Evolutionary conservation across 2,329 filamentous ascomycete species (phyloP), one percentile per base, ranked within the genome.

Genomic region (Ophiostoma ips): DNA sequence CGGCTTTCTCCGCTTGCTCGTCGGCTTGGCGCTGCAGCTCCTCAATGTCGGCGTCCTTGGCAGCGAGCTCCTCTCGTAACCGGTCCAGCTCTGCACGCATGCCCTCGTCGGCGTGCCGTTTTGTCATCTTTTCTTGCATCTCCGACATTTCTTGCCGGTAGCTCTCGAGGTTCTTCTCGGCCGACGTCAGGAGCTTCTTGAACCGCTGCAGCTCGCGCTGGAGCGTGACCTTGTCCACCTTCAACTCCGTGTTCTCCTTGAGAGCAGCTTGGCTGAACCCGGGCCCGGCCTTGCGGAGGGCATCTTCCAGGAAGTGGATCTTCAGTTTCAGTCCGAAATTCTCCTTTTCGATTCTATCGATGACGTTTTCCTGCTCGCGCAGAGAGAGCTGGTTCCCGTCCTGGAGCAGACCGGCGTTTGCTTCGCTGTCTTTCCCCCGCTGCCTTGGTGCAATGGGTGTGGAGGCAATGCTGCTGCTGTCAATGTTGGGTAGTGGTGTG

Each of bases 281-380:
- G 8, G 87, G 88, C 1, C 90, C 90, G 50, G 84, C 79, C 63
- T 94, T 95, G 49, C 83, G 79, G 46, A 98, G 68, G 13, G 87
- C 86, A 58, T 96, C 87, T 64, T 98, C 88, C 50, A 98, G 75
- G 63, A 94, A 98, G 65, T 96, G 88, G 49, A 96, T 95, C 66
- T 95, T 95, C 58, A 96, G 76, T 66, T 96, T 96, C 49, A 98
- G 73, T 21, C 87, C 87, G 62, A 96, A 98, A 62, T 98, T 98
- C 62, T 96, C 92, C 70, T 98, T 98, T 62, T 95, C 88, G 59
- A 98, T 90, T 61, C 86, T 86, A 68, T 95, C 87, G 58, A 98
- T 90, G 57, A 92, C 84, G 58, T 87, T 88, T 66, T 96, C 92
- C 65, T 98, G 92, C 62, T 98, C 92, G 54, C 88, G 82, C 52